Percentiles rank a stretch among this genome's conserved stretches.
Conservation (phyloP, 1,139 yeast species). For the Hanseniaspora gamundiae region DNA sequence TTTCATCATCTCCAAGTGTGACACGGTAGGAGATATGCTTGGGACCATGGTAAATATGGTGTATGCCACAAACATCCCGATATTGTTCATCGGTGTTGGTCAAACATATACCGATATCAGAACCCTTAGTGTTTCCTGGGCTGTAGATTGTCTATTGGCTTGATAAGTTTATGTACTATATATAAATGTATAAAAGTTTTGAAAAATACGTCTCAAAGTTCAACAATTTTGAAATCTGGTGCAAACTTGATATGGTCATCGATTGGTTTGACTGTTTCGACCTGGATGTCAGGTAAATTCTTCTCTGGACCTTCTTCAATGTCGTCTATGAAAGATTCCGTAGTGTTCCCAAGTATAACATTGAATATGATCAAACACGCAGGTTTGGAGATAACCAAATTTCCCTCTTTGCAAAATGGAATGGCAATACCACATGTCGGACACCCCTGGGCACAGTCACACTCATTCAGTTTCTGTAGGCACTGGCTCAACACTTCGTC, state of each 20-base stretch:
- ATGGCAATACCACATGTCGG: constrained; percentile 71
- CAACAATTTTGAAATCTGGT: constrained; percentile 45
- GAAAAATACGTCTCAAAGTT: constrained; percentile 11
- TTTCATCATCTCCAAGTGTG: constrained; percentile 89
- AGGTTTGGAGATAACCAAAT: constrained; percentile 73
- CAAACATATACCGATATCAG: constrained; percentile 93
- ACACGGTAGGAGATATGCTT: constrained; percentile 92
- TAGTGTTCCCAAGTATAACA: constrained; percentile 31
- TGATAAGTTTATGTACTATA: constrained; percentile 13
- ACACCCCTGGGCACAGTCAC: constrained; percentile 82
- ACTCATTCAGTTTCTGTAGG: constrained; percentile 42
- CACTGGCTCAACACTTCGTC: constrained; percentile 55
- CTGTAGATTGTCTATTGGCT: constrained; percentile 72
- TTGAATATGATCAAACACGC: constrained; percentile 70
- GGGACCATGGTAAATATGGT: constrained; percentile 98
- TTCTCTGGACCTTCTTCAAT: constrained; percentile 76
- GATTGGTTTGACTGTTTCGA: constrained; percentile 56
- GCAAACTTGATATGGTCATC: constrained; percentile 43
- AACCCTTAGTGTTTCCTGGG: constrained; percentile 86
- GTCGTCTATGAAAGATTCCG: constrained; percentile 33
- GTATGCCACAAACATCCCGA: constrained; percentile 91
- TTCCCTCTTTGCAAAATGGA: constrained; percentile 65
- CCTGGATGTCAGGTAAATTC: constrained; percentile 54
- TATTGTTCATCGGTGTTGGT: constrained; percentile 90
- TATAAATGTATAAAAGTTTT: background rate